phyloP scores from a whole-genome alignment of 176 grass and related monocot species.

The Ensete glaucum region DNA sequence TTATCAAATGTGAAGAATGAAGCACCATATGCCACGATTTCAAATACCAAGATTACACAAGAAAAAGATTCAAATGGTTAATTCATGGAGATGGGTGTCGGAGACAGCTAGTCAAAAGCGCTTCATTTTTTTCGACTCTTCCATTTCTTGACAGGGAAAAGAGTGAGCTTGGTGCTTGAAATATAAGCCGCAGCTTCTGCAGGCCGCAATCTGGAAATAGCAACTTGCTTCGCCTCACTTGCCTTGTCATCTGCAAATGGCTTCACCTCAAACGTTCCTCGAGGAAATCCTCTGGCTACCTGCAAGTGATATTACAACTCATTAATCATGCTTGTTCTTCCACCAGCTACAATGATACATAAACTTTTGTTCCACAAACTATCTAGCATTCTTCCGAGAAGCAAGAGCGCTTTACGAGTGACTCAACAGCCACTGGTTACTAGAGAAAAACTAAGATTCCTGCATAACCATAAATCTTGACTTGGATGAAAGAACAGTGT shows the following conservation, averaged over 20 bases:
- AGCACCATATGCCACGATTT: no score
- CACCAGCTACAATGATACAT: background rate
- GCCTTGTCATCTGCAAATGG: conserved; percentile 50
- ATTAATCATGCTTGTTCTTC: background rate
- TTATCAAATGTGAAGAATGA: no score
- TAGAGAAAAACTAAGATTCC: background rate
- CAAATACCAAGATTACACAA: no score
- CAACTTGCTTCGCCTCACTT: conserved; percentile 41
- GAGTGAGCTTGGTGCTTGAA: conserved; percentile 35
- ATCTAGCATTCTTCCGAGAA: background rate
- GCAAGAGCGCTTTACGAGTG: background rate
- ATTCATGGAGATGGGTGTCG: background rate
- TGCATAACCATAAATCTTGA: background rate
- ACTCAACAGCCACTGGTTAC: background rate
- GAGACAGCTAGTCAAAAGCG: background rate
- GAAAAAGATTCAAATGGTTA: no score
- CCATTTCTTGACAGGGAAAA: conserved; percentile 80
- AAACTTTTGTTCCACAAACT: conserved; percentile 2
- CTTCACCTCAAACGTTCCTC: conserved; percentile 59
- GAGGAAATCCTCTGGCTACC: conserved; percentile 52
- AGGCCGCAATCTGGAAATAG: conserved; percentile 19
- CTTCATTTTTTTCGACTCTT: conserved; percentile 53
- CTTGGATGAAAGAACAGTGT: conserved; percentile 3
- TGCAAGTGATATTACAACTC: conserved; percentile 12
- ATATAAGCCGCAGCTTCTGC: conserved; percentile 23